Base-by-base conservation (phyloP, 2,329 filamentous ascomycete species). In the Mycosphaerella arachidis region DNA sequence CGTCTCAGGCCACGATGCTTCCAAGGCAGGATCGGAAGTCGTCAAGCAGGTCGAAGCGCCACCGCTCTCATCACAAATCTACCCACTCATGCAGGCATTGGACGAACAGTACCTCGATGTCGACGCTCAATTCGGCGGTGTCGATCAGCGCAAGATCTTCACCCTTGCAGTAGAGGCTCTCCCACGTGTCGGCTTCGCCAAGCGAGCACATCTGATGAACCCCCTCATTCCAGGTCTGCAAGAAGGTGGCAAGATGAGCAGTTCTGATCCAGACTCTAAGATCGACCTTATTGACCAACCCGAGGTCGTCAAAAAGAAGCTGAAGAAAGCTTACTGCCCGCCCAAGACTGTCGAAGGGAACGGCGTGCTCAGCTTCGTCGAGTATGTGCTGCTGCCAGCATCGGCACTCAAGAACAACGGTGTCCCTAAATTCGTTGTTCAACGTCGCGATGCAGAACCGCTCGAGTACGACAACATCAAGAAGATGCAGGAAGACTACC, bases 31-130 rank as follows among this genome's bases (percentile, higher is more conserved):
- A 43, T 90, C 91, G 1, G 94, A 97, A 76, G 86, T 97, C 7
- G 93, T 99, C 66, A 97, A 97, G 82, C 92, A 97, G 79, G 86
- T 88, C 3, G 84, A 85, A 58, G 92, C 93, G 70, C 84, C 88
- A 9, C 84, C 88, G 3, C 74, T 95, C 57, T 86, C 83, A 58
- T 90, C 90, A 1, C 81, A 93, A 12, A 83, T 93, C 63, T 95
- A 95, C 79, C 90, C 91, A 0, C 81, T 95, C 52, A 87, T 99
- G 77, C 94, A 97, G 77, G 90, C 90, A 0, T 79, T 97, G 51
- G 93, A 97, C 71, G 93, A 97, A 78, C 83, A 94, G 78, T 86
- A 97, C 79, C 81, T 99, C 3, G 86, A 86, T 59, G 90, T 92
- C 4, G 93, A 99, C 74, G 88, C 85, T 1, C 91, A 99, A 71